Conservation (phyloP, 2,329 filamentous ascomycete species). For the Aureobasidium pullulans region DNA sequence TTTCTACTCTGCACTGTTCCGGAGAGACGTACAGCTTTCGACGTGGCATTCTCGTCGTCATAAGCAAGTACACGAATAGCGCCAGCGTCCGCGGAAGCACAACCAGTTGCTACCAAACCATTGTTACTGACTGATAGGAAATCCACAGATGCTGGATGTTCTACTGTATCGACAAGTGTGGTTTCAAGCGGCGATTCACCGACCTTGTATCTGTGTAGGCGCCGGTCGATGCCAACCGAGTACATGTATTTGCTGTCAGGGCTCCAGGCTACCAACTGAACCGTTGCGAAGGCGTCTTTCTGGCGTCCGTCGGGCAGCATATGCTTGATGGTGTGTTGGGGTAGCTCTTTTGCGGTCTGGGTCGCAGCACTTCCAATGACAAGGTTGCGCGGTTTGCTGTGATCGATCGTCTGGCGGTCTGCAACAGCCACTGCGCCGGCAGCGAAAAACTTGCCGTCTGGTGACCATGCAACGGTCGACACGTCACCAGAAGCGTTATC, state of each 20-base stretch:
- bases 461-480: slow-evolving; percentile 49
- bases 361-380: slow-evolving; percentile 42
- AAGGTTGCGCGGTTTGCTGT: slow-evolving; percentile 52
- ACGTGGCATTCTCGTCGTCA: background rate
- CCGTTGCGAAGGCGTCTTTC: slow-evolving; percentile 47
- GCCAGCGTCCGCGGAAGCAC: slow-evolving; percentile 17
- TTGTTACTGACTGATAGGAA: slow-evolving; percentile 40
- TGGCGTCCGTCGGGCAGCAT: slow-evolving; percentile 41
- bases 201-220: slow-evolving; percentile 12
- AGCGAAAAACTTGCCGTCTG: slow-evolving; percentile 47
- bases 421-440: slow-evolving; percentile 51
- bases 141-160: slow-evolving; percentile 43
- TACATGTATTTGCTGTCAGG: slow-evolving; percentile 39
- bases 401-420: slow-evolving; percentile 51
- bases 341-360: slow-evolving; percentile 43
- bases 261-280: slow-evolving; percentile 49
- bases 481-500: slow-evolving; percentile 54
- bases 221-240: slow-evolving; percentile 22
- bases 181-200: background rate
- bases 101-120: slow-evolving; percentile 43
- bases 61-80: slow-evolving; percentile 28
- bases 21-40: slow-evolving; percentile 10
- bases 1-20: background rate
- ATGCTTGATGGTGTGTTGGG: slow-evolving; percentile 44
- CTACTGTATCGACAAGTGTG: slow-evolving; percentile 20